Evolutionary conservation across 2,329 filamentous ascomycete genomes (phyloP).

Genomic region (Xylariaceae sp.): DNA sequence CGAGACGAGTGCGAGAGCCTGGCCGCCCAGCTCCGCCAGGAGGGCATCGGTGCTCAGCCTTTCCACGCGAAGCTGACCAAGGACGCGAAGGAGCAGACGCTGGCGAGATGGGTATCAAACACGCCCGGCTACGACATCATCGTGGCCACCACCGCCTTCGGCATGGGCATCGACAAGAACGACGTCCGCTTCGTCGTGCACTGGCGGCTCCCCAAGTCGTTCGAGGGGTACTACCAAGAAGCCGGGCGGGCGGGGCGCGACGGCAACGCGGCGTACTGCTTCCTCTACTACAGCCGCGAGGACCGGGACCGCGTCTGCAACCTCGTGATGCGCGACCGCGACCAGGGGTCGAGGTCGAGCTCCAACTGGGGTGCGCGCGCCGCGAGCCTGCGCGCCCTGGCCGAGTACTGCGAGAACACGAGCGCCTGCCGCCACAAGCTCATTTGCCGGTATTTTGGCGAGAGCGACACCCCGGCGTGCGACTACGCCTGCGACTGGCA

Average conservation of each 20-base stretch:
- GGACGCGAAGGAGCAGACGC: conserved; percentile 62
- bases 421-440: conserved; percentile 65
- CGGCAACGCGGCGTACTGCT: conserved; percentile 77
- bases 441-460: conserved; percentile 73
- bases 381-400: conserved; percentile 59
- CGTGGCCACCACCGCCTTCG: conserved; percentile 91
- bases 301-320: conserved; percentile 68
- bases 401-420: conserved; percentile 75
- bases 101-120: conserved; percentile 65
- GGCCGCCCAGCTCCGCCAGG: conserved; percentile 54
- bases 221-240: conserved; percentile 95
- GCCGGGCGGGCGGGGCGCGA: conserved; percentile 86
- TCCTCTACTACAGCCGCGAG: conserved; percentile 85
- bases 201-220: conserved; percentile 88
- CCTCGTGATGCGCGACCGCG: conserved; percentile 42
- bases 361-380: conserved; percentile 43
- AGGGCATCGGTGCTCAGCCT: conserved; percentile 66
- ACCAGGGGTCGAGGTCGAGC: conserved; percentile 28
- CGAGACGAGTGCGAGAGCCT: conserved; percentile 68
- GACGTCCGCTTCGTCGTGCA: conserved; percentile 92
- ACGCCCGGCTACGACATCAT: conserved; percentile 79
- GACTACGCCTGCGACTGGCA: conserved; percentile 74
- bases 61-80: conserved; percentile 65
- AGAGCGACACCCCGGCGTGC: conserved; percentile 50
- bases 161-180: conserved; percentile 96